A percentile compares a stretch with the other conserved stretches of the same genome.
These are phyloP conservation scores for Globisporangium sylvaticum DNA, from an alignment of 352 stramenopile genomes.

Conservation along the genomic window DNA sequence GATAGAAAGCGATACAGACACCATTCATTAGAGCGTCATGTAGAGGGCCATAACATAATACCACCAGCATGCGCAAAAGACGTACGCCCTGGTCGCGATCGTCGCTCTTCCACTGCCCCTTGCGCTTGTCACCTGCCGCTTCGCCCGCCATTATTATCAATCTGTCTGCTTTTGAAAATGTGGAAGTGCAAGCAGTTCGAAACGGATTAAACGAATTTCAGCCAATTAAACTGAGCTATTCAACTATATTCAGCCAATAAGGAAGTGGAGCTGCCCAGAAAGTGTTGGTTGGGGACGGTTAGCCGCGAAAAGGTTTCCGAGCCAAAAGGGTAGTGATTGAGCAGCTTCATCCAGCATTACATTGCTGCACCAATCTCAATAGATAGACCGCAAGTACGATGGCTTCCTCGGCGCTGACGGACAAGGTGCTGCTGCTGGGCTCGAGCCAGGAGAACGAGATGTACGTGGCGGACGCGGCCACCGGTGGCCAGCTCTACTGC, in stretches of 20 bases:
- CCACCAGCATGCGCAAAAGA: not conserved
- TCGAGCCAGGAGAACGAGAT: conserved; percentile 69
- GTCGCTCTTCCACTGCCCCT: conserved; percentile 51
- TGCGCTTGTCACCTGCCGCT: conserved; percentile 39
- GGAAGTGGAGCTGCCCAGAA: not conserved
- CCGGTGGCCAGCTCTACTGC: conserved; percentile 59
- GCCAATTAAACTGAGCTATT: conserved; percentile 17
- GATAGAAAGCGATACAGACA: not conserved
- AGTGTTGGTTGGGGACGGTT: conserved; percentile 16
- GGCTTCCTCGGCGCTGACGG: conserved; percentile 38
- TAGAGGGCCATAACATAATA: not conserved
- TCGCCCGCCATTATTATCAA: conserved; percentile 23
- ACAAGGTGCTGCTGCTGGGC: conserved; percentile 64
- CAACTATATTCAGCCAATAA: conserved; percentile 22
- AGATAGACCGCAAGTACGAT: conserved; percentile 18
- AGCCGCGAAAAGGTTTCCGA: not conserved
- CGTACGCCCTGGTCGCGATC: conserved; percentile 10
- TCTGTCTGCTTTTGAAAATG: conserved; percentile 8
- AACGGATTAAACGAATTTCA: conserved; percentile 12
- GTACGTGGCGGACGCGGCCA: conserved; percentile 53
- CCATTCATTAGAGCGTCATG: not conserved
- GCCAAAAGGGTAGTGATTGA: not conserved
- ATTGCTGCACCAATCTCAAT: not conserved
- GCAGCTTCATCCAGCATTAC: not conserved
- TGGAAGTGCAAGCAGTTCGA: not conserved